Conservation (phyloP, 768 basidiomycete genomes). For the Symmetrospora coprosmae region DNA sequence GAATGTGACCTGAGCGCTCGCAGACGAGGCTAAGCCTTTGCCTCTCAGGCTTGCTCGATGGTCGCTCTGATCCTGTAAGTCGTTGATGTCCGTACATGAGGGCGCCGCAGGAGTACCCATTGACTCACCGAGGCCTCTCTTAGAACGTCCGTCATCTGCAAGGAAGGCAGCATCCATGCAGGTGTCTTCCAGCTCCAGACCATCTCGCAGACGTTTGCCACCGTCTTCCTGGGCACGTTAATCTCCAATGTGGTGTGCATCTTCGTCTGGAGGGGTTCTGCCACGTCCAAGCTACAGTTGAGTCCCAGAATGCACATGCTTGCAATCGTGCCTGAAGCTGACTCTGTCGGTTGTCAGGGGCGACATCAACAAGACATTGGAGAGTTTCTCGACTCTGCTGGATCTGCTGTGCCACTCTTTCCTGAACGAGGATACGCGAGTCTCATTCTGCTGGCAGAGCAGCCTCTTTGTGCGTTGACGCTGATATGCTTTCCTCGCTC, state of each 20-base stretch:
- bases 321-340: not conserved
- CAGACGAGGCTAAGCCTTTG: conserved; percentile 4
- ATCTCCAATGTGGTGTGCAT: conserved; percentile 78
- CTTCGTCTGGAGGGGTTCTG: conserved; percentile 67
- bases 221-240: conserved; percentile 58
- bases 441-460: conserved; percentile 39
- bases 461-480: conserved; percentile 32
- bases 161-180: conserved; percentile 29
- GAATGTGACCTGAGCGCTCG: not conserved
- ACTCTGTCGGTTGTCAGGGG: conserved; percentile 31
- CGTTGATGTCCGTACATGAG: too few relatives aligned
- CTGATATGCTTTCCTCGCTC: conserved; percentile 13
- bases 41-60: conserved; percentile 38
- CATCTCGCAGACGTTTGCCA: conserved; percentile 35
- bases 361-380: conserved; percentile 57
- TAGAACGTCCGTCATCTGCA: too few relatives aligned
- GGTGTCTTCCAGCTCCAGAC: conserved; percentile 27
- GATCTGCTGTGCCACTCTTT: conserved; percentile 70
- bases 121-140: not conserved
- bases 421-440: conserved; percentile 47
- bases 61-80: conserved; percentile 36
- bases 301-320: not conserved
- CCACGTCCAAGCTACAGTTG: conserved; percentile 65
- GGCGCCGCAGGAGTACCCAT: too few relatives aligned
- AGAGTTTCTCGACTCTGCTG: conserved; percentile 76